Evolutionary conservation across 805 yeast genomes (phyloP).

Genomic region (Metschnikowia vanudenii): DNA sequence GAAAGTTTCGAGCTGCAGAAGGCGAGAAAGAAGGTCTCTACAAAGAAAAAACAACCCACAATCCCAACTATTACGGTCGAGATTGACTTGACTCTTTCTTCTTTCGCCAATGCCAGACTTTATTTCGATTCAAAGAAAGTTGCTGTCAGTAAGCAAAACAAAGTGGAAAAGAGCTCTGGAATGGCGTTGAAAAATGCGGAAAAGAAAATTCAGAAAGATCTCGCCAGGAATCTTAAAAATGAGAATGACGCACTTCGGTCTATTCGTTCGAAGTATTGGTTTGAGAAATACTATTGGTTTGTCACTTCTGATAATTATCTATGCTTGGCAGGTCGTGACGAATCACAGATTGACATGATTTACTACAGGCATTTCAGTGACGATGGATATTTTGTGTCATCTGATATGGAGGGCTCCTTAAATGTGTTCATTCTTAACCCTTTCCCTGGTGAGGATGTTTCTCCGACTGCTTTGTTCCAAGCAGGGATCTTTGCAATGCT

Average conservation of each 20-base stretch:
- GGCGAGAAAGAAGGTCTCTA: slow-evolving; percentile 14
- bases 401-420: slow-evolving; percentile 71
- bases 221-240: slow-evolving; percentile 58
- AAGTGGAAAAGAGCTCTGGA: slow-evolving; percentile 74
- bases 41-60: slow-evolving; percentile 14
- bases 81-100: slow-evolving; percentile 68
- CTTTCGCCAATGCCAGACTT: slow-evolving; percentile 83
- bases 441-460: slow-evolving; percentile 62
- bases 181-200: slow-evolving; percentile 84
- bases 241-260: slow-evolving; percentile 52
- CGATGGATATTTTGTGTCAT: slow-evolving; percentile 68
- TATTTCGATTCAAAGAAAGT: slow-evolving; percentile 75
- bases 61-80: slow-evolving; percentile 45
- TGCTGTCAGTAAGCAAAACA: slow-evolving; percentile 74
- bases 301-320: slow-evolving; percentile 86
- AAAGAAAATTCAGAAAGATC: slow-evolving; percentile 67
- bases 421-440: slow-evolving; percentile 84
- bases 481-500: slow-evolving; percentile 86
- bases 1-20: slow-evolving; percentile 14
- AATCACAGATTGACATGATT: slow-evolving; percentile 73
- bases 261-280: slow-evolving; percentile 77
- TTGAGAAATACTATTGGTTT: slow-evolving; percentile 94
- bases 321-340: slow-evolving; percentile 84
- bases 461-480: slow-evolving; percentile 85
- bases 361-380: slow-evolving; percentile 73